phyloP scores from a whole-genome alignment of 345 rosid species.

The Salix exigua region DNA sequence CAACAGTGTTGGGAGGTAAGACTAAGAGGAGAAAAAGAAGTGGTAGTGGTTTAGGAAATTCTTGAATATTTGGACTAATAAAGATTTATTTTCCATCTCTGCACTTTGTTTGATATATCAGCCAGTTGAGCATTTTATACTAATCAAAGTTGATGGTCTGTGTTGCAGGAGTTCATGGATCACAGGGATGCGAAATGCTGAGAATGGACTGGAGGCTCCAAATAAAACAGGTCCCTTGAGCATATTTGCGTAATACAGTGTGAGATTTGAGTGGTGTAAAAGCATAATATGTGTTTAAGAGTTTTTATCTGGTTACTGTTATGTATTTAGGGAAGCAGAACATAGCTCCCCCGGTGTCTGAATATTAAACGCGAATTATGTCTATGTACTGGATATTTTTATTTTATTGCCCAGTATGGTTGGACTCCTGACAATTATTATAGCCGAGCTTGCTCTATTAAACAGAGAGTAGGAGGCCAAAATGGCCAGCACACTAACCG shows the following conservation, averaged over 20 bases:
- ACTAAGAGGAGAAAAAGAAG: not conserved
- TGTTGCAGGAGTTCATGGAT: constrained; percentile 73
- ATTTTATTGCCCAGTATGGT: too few species aligned
- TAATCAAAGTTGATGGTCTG: constrained; percentile 1
- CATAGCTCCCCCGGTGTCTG: not conserved
- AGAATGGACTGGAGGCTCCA: constrained; percentile 57
- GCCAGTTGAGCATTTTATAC: not conserved
- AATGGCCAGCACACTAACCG: not conserved
- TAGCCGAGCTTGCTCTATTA: not conserved
- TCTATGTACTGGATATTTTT: not conserved
- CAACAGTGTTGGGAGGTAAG: constrained; percentile 59
- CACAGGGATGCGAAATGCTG: constrained; percentile 50
- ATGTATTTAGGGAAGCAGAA: constrained; percentile 12
- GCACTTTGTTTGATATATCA: not conserved
- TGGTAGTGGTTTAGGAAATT: not conserved
- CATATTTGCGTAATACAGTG: constrained; percentile 48
- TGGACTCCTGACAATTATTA: not conserved
- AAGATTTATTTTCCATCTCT: not conserved
- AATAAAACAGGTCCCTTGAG: constrained; percentile 69
- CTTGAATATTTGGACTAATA: not conserved
- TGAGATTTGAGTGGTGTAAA: constrained; percentile 2
- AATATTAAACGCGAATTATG: not conserved
- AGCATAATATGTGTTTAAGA: constrained; percentile 7
- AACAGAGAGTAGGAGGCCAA: not conserved
- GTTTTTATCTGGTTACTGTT: not conserved